Conservation (phyloP, 257 asterid genomes). For the Nicotiana undulata region DNA sequence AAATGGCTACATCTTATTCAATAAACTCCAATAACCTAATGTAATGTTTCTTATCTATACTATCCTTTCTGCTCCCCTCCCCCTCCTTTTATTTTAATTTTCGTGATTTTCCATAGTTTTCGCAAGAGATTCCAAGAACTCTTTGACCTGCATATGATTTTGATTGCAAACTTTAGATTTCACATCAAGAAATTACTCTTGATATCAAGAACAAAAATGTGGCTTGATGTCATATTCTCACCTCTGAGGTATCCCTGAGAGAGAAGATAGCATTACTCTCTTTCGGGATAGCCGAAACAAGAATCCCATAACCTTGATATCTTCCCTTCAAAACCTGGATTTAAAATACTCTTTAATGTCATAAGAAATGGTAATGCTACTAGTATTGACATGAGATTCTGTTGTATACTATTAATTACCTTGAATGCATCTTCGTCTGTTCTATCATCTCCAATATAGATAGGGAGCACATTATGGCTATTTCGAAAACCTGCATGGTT, state of each 20-base stretch:
- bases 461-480: constrained; percentile 56
- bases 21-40: not conserved
- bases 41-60: not conserved
- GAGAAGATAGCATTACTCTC: constrained; percentile 86
- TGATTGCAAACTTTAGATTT: not conserved
- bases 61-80: not conserved
- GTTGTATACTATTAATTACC: constrained; percentile 25
- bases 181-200: not conserved
- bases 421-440: constrained; percentile 95
- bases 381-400: not conserved
- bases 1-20: not conserved
- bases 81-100: not conserved
- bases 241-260: constrained; percentile 79
- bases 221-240: constrained; percentile 10
- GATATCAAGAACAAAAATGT: not conserved
- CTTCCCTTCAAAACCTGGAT: constrained; percentile 49
- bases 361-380: not conserved
- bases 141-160: constrained; percentile 40
- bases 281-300: constrained; percentile 64
- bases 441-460: constrained; percentile 80
- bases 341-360: not conserved
- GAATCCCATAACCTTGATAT: constrained; percentile 68
- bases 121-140: constrained; percentile 51
- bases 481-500: constrained; percentile 46
- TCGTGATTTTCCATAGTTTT: constrained; percentile 32